A percentile compares a stretch with the other conserved stretches of the same genome.
Evolutionary conservation across 176 grass and related monocot species (phyloP).

Genomic region (Alloteropsis semialata): DNA sequence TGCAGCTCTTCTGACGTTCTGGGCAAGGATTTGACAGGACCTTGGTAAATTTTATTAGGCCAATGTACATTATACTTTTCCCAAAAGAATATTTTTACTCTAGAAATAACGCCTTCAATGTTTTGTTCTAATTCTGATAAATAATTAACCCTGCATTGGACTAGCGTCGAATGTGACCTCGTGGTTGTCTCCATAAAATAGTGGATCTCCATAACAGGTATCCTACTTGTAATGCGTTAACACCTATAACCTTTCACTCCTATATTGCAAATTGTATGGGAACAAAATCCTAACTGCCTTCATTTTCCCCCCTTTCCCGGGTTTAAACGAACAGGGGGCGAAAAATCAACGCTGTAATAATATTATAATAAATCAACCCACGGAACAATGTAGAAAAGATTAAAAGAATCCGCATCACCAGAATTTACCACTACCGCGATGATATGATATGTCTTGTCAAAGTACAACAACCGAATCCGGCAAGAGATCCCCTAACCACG

Average conservation of each 20-base stretch:
- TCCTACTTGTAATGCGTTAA: background rate
- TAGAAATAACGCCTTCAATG: background rate
- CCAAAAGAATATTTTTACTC: background rate
- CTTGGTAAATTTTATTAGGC: background rate
- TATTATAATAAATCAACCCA: background rate
- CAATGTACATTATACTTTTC: background rate
- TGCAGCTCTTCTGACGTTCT: background rate
- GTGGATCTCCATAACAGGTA: background rate
- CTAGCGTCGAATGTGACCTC: background rate
- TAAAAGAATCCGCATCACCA: background rate
- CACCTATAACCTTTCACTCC: background rate
- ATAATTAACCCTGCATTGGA: background rate
- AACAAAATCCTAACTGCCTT: background rate
- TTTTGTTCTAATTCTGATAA: background rate
- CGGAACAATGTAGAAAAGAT: background rate
- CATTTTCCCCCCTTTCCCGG: background rate
- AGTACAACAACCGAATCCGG: slow-evolving; percentile 33
- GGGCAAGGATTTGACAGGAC: slow-evolving; percentile 20
- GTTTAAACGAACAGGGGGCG: background rate
- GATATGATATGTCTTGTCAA: slow-evolving; percentile 56
- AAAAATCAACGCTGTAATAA: background rate
- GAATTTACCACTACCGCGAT: slow-evolving; percentile 21
- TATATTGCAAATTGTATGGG: background rate
- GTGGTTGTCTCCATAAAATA: slow-evolving; percentile 25
- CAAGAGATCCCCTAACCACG: slow-evolving; percentile 33